Evolutionary conservation across 2,329 filamentous ascomycete species (phyloP), one percentile per base, ranked within the genome.

Genomic region (Exophiala xenobiotica): DNA sequence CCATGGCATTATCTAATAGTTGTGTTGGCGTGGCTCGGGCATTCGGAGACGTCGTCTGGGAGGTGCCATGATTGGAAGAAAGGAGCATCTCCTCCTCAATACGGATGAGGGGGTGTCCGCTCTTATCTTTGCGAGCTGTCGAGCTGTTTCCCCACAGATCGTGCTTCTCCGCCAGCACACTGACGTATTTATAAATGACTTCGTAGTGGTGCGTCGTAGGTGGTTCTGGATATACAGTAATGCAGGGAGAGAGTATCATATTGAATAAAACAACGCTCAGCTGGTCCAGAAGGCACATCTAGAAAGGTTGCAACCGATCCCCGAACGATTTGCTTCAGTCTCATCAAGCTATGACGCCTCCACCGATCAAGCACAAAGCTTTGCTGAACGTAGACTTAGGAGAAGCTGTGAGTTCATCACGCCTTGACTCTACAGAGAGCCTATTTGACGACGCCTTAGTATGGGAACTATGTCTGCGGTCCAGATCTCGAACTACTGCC

Each of bases 401-500:
- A 12, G 74, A 77, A 63, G 74, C 64, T 48, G 64, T 68, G 60
- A 46, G 58, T 44, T n/a, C 18, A 18, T 52, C 8, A 11, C 12
- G 29, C 14, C 29, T 6, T 29, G 9, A 12, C 19, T 19, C 12
- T 47, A 37, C 12, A 43, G 3, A 6, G 29, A 27, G 22, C 20
- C 24, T 42, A n/a, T 46, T 20, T 56, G 38, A 58, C 44, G 12
- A 27, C 9, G 41, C 20, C 26, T n/a, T 49, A 66, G 38, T 77
- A 71, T 46, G 74, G 75, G 29, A 76, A 76, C 47, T 75, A 68
- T 62, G 60, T 61, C 41, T 71, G 69, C 54, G 80, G 80, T 14
- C 80, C 80, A 3, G 81, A 85, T 56, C 76, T 80, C 42, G 79
- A 84, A 49, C 67, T 85, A 11, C 79, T 85, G 52, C 77, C 78